phyloP scores from a whole-genome alignment of 768 basidiomycete species.

The Clitopilus passeckerianus region DNA sequence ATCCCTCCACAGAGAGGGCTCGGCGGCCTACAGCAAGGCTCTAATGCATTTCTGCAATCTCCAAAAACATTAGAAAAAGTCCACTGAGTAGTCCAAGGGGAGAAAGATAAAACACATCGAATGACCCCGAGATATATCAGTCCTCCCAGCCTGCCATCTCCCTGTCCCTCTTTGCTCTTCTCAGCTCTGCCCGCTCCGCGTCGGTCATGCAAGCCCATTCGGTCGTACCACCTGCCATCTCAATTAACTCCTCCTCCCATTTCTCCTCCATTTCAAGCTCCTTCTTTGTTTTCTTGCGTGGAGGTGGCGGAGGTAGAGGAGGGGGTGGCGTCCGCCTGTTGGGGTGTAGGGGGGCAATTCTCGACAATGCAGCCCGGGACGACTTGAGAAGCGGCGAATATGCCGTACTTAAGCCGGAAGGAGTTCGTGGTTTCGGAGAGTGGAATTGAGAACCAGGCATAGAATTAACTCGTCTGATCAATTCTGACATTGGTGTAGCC shows the following conservation, averaged over 20 bases:
- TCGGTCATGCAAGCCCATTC: conserved; percentile 46
- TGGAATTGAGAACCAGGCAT: conserved; percentile 59
- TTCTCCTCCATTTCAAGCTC: conserved; percentile 70
- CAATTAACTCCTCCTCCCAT: conserved; percentile 77
- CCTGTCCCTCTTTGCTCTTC: conserved; percentile 55
- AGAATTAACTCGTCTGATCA: conserved; percentile 68
- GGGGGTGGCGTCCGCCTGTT: conserved; percentile 73
- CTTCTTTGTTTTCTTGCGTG: conserved; percentile 77
- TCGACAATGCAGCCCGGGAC: conserved; percentile 54
- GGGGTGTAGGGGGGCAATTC: conserved; percentile 73
- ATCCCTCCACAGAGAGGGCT: no score
- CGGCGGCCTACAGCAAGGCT: no score
- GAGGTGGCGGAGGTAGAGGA: conserved; percentile 63
- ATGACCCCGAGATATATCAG: conserved; percentile 11
- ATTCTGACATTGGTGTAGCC: conserved; percentile 66
- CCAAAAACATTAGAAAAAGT: no score
- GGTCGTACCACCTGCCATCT: conserved; percentile 65
- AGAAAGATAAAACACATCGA: background rate
- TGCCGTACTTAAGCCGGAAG: conserved; percentile 22
- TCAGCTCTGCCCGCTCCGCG: conserved; percentile 46
- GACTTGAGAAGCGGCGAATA: conserved; percentile 68
- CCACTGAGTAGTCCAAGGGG: no score
- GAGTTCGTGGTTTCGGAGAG: conserved; percentile 18
- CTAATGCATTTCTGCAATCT: no score
- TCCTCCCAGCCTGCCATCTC: conserved; percentile 62